These are phyloP conservation scores for Corymbia citriodora DNA, from an alignment of 441 rosid species.

Conservation along the genomic window DNA sequence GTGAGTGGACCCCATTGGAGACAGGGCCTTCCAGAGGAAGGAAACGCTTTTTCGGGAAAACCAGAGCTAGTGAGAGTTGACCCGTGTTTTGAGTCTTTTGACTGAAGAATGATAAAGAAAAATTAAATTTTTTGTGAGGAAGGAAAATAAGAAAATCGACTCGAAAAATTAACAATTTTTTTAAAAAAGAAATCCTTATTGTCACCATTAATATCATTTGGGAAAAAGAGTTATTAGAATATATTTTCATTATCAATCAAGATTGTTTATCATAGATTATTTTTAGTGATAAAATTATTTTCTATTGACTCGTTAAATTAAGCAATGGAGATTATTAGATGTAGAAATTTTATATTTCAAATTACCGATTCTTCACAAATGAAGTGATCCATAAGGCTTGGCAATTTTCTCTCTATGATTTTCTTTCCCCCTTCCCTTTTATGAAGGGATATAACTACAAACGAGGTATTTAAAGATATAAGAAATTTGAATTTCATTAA, in stretches of 20 bases:
- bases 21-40: background rate
- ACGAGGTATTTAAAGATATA: background rate
- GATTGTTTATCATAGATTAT: background rate
- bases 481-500: background rate
- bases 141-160: background rate
- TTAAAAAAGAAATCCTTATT: background rate
- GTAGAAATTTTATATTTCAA: background rate
- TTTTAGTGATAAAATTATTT: background rate
- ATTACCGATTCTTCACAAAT: fast-evolving
- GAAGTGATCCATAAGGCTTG: background rate
- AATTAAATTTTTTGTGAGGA: background rate
- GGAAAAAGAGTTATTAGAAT: background rate
- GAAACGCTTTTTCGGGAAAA: background rate
- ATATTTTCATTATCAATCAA: background rate
- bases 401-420: background rate
- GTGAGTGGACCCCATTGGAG: background rate
- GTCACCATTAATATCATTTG: background rate
- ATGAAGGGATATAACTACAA: background rate
- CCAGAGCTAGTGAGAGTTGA: background rate
- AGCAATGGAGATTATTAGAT: background rate
- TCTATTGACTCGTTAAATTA: background rate
- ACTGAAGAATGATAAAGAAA: background rate
- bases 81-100: background rate
- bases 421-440: background rate
- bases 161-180: background rate